Base-by-base conservation (phyloP, 176 grass and related monocot species). In the Stipa capillata region DNA sequence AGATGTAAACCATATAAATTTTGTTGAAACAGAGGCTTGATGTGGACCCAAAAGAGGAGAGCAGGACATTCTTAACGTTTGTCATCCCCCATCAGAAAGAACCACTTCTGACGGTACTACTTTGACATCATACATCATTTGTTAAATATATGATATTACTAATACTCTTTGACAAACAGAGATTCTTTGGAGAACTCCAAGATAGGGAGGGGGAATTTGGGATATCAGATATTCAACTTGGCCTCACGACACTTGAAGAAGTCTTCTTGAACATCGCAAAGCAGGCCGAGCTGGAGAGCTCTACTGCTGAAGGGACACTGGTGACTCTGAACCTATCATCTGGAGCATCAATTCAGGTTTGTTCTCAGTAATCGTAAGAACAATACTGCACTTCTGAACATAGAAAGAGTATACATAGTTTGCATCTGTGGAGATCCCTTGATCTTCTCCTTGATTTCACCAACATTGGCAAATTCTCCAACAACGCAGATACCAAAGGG, bases 221-320 rank as follows among this genome's bases (percentile, higher is more conserved):
- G 66, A 93, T 99, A 78, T 92, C 90, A 29, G 96, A 98, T 47
- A 93, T 95, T 83, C 96, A 98, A 79, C 96, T 98, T 0, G 90
- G 96, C 55, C 83, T 98, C 37, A 92, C 96, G 0, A 98, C 95
- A 47, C 90, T 98, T 2, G 95, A 98, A 82, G 96, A 98, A 83
- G 96, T 98, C 15, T 98, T 98, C 80, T 81, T 98, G 68, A 94
- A 94, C 37, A 95, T 98, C 12, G 96, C 96, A 81, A 95, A 95
- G 76, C 83, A 89, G 75, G 92, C 96, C 18, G 96, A 98, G 70
- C 54, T 98, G 61, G 91, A 98, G 74, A 98, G 87, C 71, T 86
- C 92, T 14, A 85, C 89, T 34, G 87, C 92, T 28, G 96, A 98
- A 82, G 92, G 87, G 56, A 93, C 81, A 65, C 72, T 91, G 34